A percentile compares a stretch with the other conserved stretches of the same genome.
phyloP scores from a whole-genome alignment of 2,329 filamentous ascomycete species.

The Magnaporthales sp. region DNA sequence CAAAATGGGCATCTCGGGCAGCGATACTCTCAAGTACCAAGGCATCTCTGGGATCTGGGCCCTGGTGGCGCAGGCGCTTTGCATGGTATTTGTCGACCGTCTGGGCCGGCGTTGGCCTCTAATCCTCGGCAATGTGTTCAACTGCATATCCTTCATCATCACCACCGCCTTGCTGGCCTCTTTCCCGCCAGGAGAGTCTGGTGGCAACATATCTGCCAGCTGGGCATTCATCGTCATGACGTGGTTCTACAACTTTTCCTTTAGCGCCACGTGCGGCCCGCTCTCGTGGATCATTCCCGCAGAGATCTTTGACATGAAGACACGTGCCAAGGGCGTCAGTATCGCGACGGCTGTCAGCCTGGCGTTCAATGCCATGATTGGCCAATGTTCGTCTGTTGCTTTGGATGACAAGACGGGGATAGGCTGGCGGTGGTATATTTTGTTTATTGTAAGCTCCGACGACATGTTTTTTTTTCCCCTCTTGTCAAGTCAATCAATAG shows the following conservation, averaged over 20 bases:
- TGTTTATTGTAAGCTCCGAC: slow-evolving; percentile 26
- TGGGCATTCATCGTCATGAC: slow-evolving; percentile 72
- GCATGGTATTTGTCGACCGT: slow-evolving; percentile 60
- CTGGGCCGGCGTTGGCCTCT: slow-evolving; percentile 65
- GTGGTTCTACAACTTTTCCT: slow-evolving; percentile 75
- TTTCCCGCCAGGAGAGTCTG: slow-evolving; percentile 51
- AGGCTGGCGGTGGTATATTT: slow-evolving; percentile 37
- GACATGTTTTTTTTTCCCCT: not conserved
- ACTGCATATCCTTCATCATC: slow-evolving; percentile 65
- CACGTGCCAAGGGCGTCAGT: slow-evolving; percentile 64
- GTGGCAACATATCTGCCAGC: slow-evolving; percentile 32
- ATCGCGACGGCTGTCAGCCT: slow-evolving; percentile 66
- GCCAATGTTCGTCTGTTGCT: slow-evolving; percentile 32
- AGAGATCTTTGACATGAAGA: slow-evolving; percentile 71
- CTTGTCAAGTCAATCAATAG: too few relatives aligned
- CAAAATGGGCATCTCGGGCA: slow-evolving; percentile 58
- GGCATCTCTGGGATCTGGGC: slow-evolving; percentile 67
- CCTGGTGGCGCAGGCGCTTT: slow-evolving; percentile 56
- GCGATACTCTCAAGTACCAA: slow-evolving; percentile 64
- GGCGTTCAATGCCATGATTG: slow-evolving; percentile 71
- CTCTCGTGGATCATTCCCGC: slow-evolving; percentile 50
- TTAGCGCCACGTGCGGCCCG: slow-evolving; percentile 62
- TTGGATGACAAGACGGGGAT: slow-evolving; percentile 18
- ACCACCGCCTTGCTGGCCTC: slow-evolving; percentile 17
- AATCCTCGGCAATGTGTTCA: slow-evolving; percentile 63